Conservation (phyloP, 805 yeast genomes). For the Suhomyces pyralidae region DNA sequence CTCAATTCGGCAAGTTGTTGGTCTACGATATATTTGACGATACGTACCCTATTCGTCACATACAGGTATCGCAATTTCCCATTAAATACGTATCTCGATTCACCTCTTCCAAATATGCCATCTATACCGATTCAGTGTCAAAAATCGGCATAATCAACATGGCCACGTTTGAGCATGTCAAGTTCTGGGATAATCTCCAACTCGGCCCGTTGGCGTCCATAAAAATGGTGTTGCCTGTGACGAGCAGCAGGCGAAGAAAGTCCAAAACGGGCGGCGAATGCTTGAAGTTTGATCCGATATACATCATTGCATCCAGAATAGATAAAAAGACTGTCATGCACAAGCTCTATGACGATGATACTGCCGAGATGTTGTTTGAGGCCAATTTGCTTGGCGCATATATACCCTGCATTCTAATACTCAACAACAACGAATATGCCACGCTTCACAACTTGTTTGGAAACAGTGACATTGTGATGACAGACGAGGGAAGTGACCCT, state of each 20-base stretch:
- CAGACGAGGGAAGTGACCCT: not conserved
- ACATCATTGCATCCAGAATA: slow-evolving; percentile 19
- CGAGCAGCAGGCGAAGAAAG: slow-evolving; percentile 4
- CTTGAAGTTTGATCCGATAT: slow-evolving; percentile 22
- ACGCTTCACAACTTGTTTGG: slow-evolving; percentile 9
- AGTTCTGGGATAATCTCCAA: slow-evolving; percentile 19
- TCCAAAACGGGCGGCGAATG: not conserved
- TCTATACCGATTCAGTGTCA: slow-evolving; percentile 30
- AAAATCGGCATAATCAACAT: slow-evolving; percentile 26
- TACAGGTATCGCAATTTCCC: slow-evolving; percentile 23
- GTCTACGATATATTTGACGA: slow-evolving; percentile 16
- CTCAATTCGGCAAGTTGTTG: slow-evolving; percentile 29
- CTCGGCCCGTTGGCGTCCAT: slow-evolving; percentile 20
- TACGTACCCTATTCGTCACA: slow-evolving; percentile 11
- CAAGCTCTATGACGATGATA: slow-evolving; percentile 18
- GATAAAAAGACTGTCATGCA: slow-evolving; percentile 21
- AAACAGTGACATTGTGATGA: not conserved
- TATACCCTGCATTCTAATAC: slow-evolving; percentile 10
- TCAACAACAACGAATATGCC: slow-evolving; percentile 7
- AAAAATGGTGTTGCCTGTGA: slow-evolving; percentile 12
- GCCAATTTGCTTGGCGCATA: slow-evolving; percentile 12
- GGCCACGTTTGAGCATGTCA: slow-evolving; percentile 11
- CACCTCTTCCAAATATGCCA: slow-evolving; percentile 13
- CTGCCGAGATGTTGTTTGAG: slow-evolving; percentile 14
- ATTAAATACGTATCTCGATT: slow-evolving; percentile 18